Evolutionary conservation across 352 stramenopile species (phyloP), one percentile per base, ranked within the genome.

Genomic region (Pythium biforme): DNA sequence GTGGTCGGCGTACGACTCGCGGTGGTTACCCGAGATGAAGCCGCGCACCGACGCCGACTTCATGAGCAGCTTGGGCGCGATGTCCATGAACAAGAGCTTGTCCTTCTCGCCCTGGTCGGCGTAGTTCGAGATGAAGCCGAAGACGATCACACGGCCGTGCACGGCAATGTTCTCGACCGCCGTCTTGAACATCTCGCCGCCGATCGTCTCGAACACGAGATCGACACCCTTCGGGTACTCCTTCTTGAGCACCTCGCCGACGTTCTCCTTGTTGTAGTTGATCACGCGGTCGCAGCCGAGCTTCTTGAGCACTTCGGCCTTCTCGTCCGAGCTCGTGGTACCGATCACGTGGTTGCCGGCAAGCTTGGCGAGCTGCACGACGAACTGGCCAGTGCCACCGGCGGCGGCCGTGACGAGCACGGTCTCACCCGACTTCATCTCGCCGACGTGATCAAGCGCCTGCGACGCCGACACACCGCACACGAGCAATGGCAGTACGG

Each of bases 281-380:
- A 97, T 89, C 62, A 94, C 74, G 41, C 88, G 81, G 60, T 93
- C 81, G 41, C 70, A 82, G 51, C 83, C 88, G 15, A 90, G 68
- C 27, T 63, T 73, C 57, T 76, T 75, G 51, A 96, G 75, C 56
- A 94, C 80, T n/a, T 85, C 83, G 22, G 75, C 88, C 71, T 96
- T 97, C 41, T 92, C 89, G 12, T 86, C 73, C 54, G 81, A 94
- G 71, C 85, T 94, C 61, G 83, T 85, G 22, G 81, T 93, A 57
- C 77, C 77, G 57, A 96, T 90, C 20, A 92, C 82, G 55, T 88
- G 73, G 72, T 89, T 90, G 29, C 83, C 84, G 1, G 91, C 72
- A 2, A 89, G 84, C 50, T 92, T 93, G 41, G 87, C 88, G 48
- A 97, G 67, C 64, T 96, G 89, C 54, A 96, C 72, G 43, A 81